Evolutionary conservation across 495 filamentous ascomycete species (phyloP), one percentile per base, ranked within the genome.

Genomic region (Astrothelium subdiscretum): DNA sequence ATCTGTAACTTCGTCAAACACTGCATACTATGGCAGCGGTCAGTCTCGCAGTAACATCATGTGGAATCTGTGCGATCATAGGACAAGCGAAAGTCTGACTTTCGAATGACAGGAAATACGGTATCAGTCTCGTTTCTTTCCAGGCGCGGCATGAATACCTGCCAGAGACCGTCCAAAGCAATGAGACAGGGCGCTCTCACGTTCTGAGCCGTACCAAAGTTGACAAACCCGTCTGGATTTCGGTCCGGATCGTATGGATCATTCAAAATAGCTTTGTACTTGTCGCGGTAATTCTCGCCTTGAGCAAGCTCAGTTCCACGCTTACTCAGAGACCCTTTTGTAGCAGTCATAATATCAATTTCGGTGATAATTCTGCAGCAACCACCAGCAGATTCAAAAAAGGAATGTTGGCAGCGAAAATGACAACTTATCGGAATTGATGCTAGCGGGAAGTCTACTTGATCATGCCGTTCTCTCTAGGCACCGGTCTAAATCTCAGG

Each of bases 201-300:
- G 15, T 62, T 63, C 31, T 65, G 61, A 26, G 62, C 60, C 5
- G 62, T 63, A 20, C 62, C 62, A 20, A 65, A 51, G 35, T 65
- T 65, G 32, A 65, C 31, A 40, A 65, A 63, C 18, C 62, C 62
- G n/a, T 63, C 52, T 15, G 62, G 62, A 57, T 65, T 65, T 6
- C 11, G 48, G 26, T 64, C 62, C 15, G 35, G 15, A 32, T 65
- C 32, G 27, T 63, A 65, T 31, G 43, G 32, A 38, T 65, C 60
- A 22, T 15, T 20, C 22, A 65, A 29, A 13, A 65, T 63, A 4
- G 32, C 38, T 20, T 35, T 43, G 40, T 64, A 65, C 24, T 31
- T 65, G 15, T 65, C 62, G 4, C 62, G 59, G 22, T 51, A 64
- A 43, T 38, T 59, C 12, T 59, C 31, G 18, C 29, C 22, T 11